phyloP scores from a whole-genome alignment of 2,329 filamentous ascomycete species.

The Scolecobasidium constrictum region DNA sequence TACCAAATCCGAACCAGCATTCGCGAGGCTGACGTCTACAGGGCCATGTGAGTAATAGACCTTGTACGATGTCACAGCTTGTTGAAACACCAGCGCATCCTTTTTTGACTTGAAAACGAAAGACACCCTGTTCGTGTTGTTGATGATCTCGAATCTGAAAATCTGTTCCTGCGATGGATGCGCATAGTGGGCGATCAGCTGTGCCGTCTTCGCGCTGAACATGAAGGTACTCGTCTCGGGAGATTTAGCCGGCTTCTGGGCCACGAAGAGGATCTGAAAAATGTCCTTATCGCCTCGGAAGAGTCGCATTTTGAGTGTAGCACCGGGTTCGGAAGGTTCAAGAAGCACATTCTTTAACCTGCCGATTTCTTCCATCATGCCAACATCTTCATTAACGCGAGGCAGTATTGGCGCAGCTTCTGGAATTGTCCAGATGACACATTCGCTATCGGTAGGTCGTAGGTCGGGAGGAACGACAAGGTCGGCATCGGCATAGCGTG shows the following conservation, averaged over 20 bases:
- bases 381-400: neutral
- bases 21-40: neutral
- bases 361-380: neutral
- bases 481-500: too few relatives aligned
- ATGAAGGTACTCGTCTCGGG: neutral
- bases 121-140: neutral
- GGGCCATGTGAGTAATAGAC: slow-evolving; percentile 1
- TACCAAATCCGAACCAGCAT: too few relatives aligned
- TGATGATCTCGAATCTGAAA: neutral
- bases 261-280: too few relatives aligned
- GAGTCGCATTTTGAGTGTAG: neutral
- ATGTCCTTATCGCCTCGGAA: too few relatives aligned
- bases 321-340: neutral
- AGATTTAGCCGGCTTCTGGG: neutral
- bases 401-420: too few relatives aligned
- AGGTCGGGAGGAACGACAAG: too few relatives aligned
- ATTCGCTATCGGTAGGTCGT: too few relatives aligned
- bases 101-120: neutral
- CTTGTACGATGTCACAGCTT: neutral
- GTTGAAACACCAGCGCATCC: neutral
- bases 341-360: too few relatives aligned
- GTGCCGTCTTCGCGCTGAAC: neutral
- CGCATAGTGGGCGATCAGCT: neutral
- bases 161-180: neutral
- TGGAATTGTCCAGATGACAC: too few relatives aligned